Evolutionary conservation across 176 grass and related monocot species (phyloP).

Genomic region (Miscanthus lutarioriparius): DNA sequence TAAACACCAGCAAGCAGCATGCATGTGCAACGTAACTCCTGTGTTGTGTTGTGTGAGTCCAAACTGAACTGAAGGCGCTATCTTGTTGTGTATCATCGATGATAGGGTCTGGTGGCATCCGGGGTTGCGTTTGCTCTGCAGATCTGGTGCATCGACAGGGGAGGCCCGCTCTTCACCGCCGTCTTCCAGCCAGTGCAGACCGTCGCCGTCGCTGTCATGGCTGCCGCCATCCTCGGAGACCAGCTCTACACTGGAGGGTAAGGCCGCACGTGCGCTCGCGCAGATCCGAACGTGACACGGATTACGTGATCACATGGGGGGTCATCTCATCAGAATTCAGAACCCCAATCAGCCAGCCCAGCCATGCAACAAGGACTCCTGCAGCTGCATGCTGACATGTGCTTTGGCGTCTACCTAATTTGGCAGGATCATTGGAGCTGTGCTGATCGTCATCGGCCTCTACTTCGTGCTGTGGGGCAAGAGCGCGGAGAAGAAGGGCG

Average conservation of each 20-base stretch:
- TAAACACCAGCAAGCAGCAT: neutral
- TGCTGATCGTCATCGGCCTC: constrained; percentile 74
- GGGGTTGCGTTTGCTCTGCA: constrained; percentile 78
- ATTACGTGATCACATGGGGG: neutral
- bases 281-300: neutral
- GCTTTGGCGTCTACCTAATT: neutral
- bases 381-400: neutral
- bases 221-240: constrained; percentile 73
- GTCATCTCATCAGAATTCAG: neutral
- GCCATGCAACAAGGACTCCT: neutral
- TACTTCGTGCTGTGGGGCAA: constrained; percentile 97
- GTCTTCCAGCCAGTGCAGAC: constrained; percentile 96
- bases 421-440: constrained; percentile 70
- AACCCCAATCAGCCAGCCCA: neutral
- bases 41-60: neutral
- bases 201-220: constrained; percentile 89
- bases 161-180: constrained; percentile 83
- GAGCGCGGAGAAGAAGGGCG: constrained; percentile 76
- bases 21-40: neutral
- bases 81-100: neutral
- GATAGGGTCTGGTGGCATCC: constrained; percentile 78
- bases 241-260: constrained; percentile 91
- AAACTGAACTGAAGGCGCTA: neutral
- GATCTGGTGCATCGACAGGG: constrained; percentile 97
- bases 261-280: neutral